These are phyloP conservation scores for Colletotrichum shisoi DNA, from an alignment of 2,329 filamentous ascomycete species.

Conservation along the genomic window DNA sequence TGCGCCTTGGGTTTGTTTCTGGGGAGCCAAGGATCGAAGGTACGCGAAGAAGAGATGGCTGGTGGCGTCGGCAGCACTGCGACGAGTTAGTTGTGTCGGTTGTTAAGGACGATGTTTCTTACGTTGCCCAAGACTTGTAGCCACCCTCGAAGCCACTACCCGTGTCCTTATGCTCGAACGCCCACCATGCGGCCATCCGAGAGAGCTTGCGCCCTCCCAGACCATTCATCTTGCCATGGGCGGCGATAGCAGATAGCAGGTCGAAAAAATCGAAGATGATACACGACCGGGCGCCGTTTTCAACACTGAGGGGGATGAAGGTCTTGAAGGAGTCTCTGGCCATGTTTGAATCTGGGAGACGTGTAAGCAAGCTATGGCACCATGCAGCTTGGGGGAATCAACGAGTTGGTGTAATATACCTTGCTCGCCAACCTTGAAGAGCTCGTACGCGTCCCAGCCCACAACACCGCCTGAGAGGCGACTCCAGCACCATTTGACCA, in stretches of 20 bases:
- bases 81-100: conserved; percentile 45
- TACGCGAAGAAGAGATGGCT: conserved; percentile 99
- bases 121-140: conserved; percentile 88
- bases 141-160: conserved; percentile 93
- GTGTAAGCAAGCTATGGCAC: conserved; percentile 26
- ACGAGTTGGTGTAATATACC: conserved; percentile 61
- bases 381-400: conserved; percentile 6
- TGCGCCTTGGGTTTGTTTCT: conserved; percentile 74
- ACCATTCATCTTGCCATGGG: conserved; percentile 91
- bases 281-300: conserved; percentile 81
- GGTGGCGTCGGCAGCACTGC: conserved; percentile 88
- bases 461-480: conserved; percentile 89
- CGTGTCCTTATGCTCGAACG: conserved; percentile 88
- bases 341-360: conserved; percentile 78
- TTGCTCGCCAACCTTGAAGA: conserved; percentile 93
- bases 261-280: conserved; percentile 99
- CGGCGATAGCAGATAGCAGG: conserved; percentile 86
- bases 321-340: conserved; percentile 94
- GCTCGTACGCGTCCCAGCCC: conserved; percentile 95
- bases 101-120: conserved; percentile 46
- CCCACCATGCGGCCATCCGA: conserved; percentile 97
- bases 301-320: conserved; percentile 92
- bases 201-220: conserved; percentile 93
- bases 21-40: conserved; percentile 86
- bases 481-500: conserved; percentile 99